Percentiles rank a stretch among this genome's conserved stretches.
Conservation (phyloP, 1,284 basidiomycete species). For the Cutaneotrichosporon dermatis region DNA sequence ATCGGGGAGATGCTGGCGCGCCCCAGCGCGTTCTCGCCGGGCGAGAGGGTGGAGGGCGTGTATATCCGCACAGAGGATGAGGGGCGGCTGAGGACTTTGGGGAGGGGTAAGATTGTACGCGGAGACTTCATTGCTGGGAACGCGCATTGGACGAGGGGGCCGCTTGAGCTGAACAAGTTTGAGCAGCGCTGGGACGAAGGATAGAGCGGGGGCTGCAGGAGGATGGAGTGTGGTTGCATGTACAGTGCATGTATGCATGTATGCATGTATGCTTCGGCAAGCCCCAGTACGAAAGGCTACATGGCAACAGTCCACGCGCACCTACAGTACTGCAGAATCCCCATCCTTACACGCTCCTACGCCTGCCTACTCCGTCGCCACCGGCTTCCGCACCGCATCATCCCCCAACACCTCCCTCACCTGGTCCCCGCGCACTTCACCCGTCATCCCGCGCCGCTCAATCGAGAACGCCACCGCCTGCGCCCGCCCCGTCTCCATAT, state of each 20-base stretch:
- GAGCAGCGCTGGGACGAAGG: too few species aligned
- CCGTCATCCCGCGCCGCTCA: constrained; percentile 17
- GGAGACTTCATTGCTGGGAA: constrained; percentile 62
- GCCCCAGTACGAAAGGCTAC: too few species aligned
- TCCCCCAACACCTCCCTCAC: too few species aligned
- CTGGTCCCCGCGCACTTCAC: constrained; percentile 11
- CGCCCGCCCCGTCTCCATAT: constrained; percentile 61
- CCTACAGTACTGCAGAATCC: too few species aligned
- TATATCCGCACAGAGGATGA: constrained; percentile 57
- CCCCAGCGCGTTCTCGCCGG: constrained; percentile 54
- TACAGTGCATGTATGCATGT: too few species aligned
- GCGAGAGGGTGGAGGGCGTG: constrained; percentile 55
- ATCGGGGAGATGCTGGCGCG: constrained; percentile 53
- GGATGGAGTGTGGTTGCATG: too few species aligned
- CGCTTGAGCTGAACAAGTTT: constrained; percentile 49
- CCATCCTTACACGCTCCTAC: too few species aligned
- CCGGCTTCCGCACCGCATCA: too few species aligned
- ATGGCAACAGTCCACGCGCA: too few species aligned
- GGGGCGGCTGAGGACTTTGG: constrained; percentile 45
- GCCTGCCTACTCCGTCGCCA: too few species aligned
- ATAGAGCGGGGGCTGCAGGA: too few species aligned
- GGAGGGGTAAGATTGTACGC: constrained; percentile 59
- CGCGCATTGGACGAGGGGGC: constrained; percentile 59
- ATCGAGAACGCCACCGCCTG: constrained; percentile 55
- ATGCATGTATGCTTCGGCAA: too few species aligned